Conservation (phyloP, 78 protist genomes). For the Salpingoeca rosetta region DNA sequence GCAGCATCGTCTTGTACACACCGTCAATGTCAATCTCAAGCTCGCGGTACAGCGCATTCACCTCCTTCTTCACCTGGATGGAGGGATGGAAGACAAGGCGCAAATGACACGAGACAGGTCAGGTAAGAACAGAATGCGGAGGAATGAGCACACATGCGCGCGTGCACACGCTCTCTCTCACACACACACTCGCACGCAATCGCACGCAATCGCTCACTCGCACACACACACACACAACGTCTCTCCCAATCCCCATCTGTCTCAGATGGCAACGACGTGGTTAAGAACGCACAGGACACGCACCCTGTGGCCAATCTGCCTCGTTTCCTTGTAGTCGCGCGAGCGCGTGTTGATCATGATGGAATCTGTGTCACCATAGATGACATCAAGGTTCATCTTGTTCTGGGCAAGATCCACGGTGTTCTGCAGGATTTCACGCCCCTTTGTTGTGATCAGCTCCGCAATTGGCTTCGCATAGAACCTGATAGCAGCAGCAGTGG, state of each 20-base stretch:
- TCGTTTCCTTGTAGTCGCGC: constrained; percentile 51
- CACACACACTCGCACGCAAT: no score
- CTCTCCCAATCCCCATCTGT: no score
- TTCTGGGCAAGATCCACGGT: constrained; percentile 26
- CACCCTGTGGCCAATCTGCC: constrained; percentile 39
- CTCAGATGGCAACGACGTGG: no score
- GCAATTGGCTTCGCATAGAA: constrained; percentile 95
- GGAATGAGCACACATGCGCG: no score
- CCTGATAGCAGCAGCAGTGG: no score
- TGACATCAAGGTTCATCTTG: constrained; percentile 57
- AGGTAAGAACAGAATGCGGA: no score
- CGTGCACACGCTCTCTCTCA: no score
- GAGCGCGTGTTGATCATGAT: constrained; percentile 84
- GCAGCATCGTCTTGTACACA: constrained; percentile 76
- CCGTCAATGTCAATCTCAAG: constrained; percentile 94
- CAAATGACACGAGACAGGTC: neutral
- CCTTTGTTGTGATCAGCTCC: constrained; percentile 80
- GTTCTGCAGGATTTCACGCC: constrained; percentile 76
- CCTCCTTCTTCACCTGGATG: constrained; percentile 47
- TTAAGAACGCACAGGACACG: no score
- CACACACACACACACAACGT: no score
- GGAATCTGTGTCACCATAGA: constrained; percentile 99
- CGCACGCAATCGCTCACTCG: no score
- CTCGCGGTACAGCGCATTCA: constrained; percentile 67
- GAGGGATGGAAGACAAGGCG: no score